Base-by-base conservation (phyloP, 371 early-diverging fungal species). In the Apophysomyces trapeziformis region DNA sequence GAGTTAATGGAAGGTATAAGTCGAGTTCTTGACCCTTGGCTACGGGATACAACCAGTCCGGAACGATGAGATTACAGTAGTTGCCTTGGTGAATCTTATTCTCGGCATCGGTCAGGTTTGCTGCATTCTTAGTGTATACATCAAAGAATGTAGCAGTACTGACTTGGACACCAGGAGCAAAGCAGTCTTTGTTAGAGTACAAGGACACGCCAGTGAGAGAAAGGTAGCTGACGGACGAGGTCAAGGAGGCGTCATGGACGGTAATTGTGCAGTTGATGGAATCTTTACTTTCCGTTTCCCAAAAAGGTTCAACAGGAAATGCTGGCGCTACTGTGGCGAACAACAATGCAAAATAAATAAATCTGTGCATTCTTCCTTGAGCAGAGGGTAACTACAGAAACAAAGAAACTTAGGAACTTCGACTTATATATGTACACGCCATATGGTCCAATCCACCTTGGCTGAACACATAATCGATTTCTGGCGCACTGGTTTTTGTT, bases 1-100 rank as follows among this genome's bases (percentile, higher is more conserved):
- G 39, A 2, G 61, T 56, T 45, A 70, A 61, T 45, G 70, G 70
- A 13, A 70, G 36, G 18, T 16, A 44, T 32, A 66, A n/a, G 13
- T 70, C 58, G 26, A 62, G 18, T 9, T 36, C 14, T 11, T 50
- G 46, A 21, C 45, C 18, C 36, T 64, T 61, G 21, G 61, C 32
- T 44, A 70, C 56, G 18, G 65, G 65, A 8, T 44, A 37, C 14
- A 47, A 46, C 58, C 63, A 66, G 8, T 61, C 54, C 5, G 70
- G 60, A 8, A 70, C 38, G 38, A 41, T 54, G 37, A 70, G 11
- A 11, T 66, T 38, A 43, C 66, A 70, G 16, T 58, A 38, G 57
- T 63, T 63, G 36, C 70, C 70, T 36, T 43, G 46, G 38, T 66
- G 64, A 9, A 50, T 32, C 8, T 35, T 44, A n/a, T 54, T 37